Conservation (phyloP, 2,329 filamentous ascomycete species). For the Ascomycota sp. region DNA sequence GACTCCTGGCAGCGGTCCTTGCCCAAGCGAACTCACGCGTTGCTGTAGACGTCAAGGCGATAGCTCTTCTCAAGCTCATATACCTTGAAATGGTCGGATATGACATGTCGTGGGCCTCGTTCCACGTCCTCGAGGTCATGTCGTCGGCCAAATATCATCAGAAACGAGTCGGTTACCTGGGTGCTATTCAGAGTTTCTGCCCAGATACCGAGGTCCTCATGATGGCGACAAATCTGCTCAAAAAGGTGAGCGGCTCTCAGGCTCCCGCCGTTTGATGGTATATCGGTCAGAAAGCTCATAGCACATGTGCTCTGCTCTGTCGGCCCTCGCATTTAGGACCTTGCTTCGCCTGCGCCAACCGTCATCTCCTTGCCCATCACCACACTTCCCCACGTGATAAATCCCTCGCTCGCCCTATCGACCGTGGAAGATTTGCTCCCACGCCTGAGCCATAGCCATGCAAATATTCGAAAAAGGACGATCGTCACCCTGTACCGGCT, state of each 20-base stretch:
- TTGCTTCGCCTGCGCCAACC: constrained; percentile 50
- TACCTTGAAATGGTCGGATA: constrained; percentile 98
- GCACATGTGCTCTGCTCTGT: no score
- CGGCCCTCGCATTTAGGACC: constrained; percentile 26
- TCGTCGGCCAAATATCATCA: constrained; percentile 85
- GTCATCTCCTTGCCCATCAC: constrained; percentile 72
- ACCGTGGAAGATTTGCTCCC: constrained; percentile 73
- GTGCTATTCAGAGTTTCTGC: constrained; percentile 87
- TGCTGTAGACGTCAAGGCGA: constrained; percentile 70
- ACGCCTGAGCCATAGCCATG: constrained; percentile 66
- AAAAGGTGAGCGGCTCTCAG: constrained; percentile 38
- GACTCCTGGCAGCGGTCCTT: no score
- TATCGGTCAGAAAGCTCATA: no score
- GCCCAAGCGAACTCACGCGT: not conserved
- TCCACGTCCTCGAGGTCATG: constrained; percentile 98
- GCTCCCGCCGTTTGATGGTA: no score
- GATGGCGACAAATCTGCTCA: constrained; percentile 88
- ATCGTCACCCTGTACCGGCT: constrained; percentile 86
- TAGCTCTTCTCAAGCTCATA: constrained; percentile 81
- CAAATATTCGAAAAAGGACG: constrained; percentile 82
- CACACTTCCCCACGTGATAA: constrained; percentile 88
- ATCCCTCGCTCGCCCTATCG: constrained; percentile 76
- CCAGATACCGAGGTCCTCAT: constrained; percentile 93
- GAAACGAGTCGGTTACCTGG: constrained; percentile 87
- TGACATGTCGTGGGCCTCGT: constrained; percentile 98